Conservation (phyloP, 345 rosid genomes). For the Brassica rapa region DNA sequence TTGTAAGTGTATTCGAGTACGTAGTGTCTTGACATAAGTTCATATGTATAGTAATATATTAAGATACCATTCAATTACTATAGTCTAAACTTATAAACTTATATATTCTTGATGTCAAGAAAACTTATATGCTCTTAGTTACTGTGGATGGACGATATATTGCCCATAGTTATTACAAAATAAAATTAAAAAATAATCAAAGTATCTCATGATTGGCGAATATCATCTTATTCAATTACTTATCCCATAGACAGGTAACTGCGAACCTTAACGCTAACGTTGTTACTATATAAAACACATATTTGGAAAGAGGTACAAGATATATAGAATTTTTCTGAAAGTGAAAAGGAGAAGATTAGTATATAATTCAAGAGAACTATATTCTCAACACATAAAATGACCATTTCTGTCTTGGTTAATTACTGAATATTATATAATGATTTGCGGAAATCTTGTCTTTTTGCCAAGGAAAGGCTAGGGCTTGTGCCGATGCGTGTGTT, state of each 20-base stretch:
- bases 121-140: background rate
- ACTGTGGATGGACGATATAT: background rate
- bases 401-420: constrained; percentile 34
- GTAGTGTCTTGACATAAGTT: background rate
- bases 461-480: constrained; percentile 8
- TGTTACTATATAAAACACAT: constrained; percentile 17
- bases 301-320: background rate
- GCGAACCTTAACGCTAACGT: constrained; percentile 25
- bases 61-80: background rate
- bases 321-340: constrained; percentile 20
- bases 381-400: constrained; percentile 30
- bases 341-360: constrained; percentile 6
- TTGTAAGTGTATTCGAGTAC: background rate
- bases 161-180: background rate
- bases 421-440: constrained; percentile 6
- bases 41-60: background rate
- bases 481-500: constrained; percentile 16
- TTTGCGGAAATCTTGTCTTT: background rate
- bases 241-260: constrained; percentile 18
- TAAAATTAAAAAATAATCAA: constrained; percentile 2
- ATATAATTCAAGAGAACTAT: constrained; percentile 8
- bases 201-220: constrained; percentile 25
- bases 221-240: background rate
- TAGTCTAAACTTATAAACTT: background rate
- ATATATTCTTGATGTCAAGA: too few relatives aligned